Percentiles rank a stretch among this genome's conserved stretches.
Evolutionary conservation across 140 eudicot genomes (phyloP).

Genomic region (Artemisia princeps): DNA sequence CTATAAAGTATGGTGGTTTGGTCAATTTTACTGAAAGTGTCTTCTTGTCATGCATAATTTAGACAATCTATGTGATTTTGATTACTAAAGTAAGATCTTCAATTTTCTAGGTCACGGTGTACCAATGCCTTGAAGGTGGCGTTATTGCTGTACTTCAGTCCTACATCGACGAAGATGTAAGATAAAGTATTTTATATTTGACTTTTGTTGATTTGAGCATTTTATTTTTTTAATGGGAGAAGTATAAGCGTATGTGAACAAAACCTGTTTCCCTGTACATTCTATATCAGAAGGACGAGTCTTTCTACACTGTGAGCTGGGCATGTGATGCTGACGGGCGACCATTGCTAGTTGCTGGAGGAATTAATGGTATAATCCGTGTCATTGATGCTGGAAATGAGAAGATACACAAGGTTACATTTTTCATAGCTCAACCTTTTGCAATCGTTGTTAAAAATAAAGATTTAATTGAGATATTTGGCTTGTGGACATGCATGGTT

Average conservation of each 20-base stretch:
- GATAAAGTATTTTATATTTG: conserved; percentile 21
- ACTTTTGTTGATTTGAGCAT: not conserved
- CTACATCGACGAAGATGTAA: conserved; percentile 91
- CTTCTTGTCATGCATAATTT: not conserved
- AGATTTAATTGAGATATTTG: not conserved
- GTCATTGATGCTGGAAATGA: conserved; percentile 92
- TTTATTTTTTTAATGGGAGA: conserved; percentile 3
- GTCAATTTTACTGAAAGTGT: too few species aligned
- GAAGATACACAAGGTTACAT: conserved; percentile 75
- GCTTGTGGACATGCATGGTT: conserved; percentile 4
- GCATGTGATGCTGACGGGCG: conserved; percentile 72
- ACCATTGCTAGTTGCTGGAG: conserved; percentile 89
- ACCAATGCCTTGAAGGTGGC: conserved; percentile 91
- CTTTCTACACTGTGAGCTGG: conserved; percentile 96
- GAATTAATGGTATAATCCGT: conserved; percentile 84
- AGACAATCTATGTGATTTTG: not conserved
- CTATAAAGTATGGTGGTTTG: too few species aligned
- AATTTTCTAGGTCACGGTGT: conserved; percentile 68
- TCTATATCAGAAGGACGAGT: conserved; percentile 91
- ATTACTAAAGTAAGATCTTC: not conserved
- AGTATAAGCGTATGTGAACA: conserved; percentile 28
- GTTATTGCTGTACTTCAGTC: conserved; percentile 88
- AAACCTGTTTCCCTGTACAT: conserved; percentile 30
- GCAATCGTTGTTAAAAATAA: not conserved
- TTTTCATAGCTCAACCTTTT: not conserved